Evolutionary conservation across 495 filamentous ascomycete genomes (phyloP).

Genomic region (Talaromyces trachyspermus): DNA sequence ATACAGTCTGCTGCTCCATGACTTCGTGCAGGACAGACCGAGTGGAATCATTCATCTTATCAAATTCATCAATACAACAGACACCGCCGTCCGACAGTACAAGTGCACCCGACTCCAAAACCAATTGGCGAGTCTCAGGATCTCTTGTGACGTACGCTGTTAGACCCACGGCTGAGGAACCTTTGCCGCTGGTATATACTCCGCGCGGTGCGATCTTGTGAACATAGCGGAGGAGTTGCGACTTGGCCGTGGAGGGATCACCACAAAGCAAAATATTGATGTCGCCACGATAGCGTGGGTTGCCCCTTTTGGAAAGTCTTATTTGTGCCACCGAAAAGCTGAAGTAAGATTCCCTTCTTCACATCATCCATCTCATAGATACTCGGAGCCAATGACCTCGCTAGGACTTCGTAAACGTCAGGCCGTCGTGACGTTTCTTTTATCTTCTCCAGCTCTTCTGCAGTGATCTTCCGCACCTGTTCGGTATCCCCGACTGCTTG

Average conservation of each 20-base stretch:
- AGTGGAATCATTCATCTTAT: slow-evolving; percentile 97
- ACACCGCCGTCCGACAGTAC: slow-evolving; percentile 94
- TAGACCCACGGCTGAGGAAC: slow-evolving; percentile 95
- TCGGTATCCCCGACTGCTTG: slow-evolving; percentile 68
- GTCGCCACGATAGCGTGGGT: slow-evolving; percentile 90
- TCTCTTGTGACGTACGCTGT: slow-evolving; percentile 96
- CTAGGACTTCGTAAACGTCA: slow-evolving; percentile 90
- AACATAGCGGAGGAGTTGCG: slow-evolving; percentile 86
- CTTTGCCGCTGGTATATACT: slow-evolving; percentile 96
- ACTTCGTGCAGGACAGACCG: slow-evolving; percentile 97
- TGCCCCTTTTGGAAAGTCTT: slow-evolving; percentile 96
- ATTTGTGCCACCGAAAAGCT: slow-evolving; percentile 97
- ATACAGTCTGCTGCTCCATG: slow-evolving; percentile 99
- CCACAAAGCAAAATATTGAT: slow-evolving; percentile 96
- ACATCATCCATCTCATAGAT: slow-evolving; percentile 98
- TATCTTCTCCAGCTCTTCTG: slow-evolving; percentile 92
- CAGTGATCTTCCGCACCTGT: slow-evolving; percentile 71
- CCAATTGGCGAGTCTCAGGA: slow-evolving; percentile 86
- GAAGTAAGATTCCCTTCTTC: slow-evolving; percentile 94
- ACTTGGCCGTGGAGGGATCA: slow-evolving; percentile 94
- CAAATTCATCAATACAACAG: slow-evolving; percentile 98
- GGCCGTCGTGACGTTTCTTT: slow-evolving; percentile 68
- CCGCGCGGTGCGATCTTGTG: slow-evolving; percentile 96
- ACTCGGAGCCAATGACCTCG: slow-evolving; percentile 86
- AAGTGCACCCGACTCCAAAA: slow-evolving; percentile 92